phyloP scores from a whole-genome alignment of 108 stramenopile genomes.

The Tribonema minus region DNA sequence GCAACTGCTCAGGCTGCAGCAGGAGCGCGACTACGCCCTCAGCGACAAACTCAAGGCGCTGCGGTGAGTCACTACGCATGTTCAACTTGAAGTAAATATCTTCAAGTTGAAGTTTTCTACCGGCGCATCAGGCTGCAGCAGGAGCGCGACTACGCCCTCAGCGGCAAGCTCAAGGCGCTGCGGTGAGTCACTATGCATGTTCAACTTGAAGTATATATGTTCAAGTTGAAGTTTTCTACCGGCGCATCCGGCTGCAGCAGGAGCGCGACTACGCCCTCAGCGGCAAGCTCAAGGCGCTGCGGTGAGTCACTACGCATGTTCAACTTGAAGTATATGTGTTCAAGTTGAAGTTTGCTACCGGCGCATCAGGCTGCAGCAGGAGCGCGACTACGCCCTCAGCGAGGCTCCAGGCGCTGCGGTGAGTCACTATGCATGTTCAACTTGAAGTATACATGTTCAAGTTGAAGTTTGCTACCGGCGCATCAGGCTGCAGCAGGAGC shows the following conservation, averaged over 20 bases:
- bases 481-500: constrained; percentile 63
- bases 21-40: constrained; percentile 61
- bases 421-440: no score
- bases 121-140: constrained; percentile 65
- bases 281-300: constrained; percentile 65
- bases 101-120: no score
- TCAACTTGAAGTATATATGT: no score
- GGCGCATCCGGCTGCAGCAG: constrained; percentile 63
- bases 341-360: no score
- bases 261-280: constrained; percentile 60
- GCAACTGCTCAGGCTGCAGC: constrained; percentile 59
- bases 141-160: constrained; percentile 60
- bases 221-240: no score
- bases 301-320: no score
- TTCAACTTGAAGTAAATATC: no score
- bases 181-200: no score
- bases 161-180: constrained; percentile 65
- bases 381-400: constrained; percentile 59
- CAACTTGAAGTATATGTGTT: no score
- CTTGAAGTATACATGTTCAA: no score
- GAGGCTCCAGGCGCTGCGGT: constrained; percentile 65
- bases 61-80: no score
- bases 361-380: constrained; percentile 64
- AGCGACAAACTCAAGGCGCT: constrained; percentile 66
- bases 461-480: no score